Percentiles rank a stretch among this genome's conserved stretches.
Conservation (phyloP, 257 asterid species). For the Osmanthus fragrans region DNA sequence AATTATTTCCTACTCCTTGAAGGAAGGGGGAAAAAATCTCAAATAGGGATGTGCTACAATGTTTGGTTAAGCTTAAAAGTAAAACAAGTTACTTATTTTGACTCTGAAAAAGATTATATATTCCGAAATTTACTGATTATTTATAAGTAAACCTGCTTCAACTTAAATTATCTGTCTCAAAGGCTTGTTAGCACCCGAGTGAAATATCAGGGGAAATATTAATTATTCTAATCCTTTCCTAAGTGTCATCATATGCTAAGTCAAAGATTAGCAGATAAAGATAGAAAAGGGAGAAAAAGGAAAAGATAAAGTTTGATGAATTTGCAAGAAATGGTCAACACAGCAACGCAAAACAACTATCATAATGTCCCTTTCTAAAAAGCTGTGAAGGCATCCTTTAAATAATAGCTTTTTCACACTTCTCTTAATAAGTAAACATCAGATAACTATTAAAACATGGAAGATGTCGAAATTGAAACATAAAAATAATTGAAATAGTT, state of each 20-base stretch:
- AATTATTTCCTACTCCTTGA: neutral
- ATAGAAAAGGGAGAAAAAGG: constrained; percentile 5
- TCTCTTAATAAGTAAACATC: constrained; percentile 55
- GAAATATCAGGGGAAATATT: neutral
- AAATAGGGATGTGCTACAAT: neutral
- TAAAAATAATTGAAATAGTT: neutral
- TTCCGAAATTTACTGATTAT: too few relatives aligned
- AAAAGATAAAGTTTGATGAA: constrained; percentile 26
- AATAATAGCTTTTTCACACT: constrained; percentile 21
- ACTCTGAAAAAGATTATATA: neutral
- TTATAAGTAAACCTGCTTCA: too few relatives aligned
- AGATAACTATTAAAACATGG: constrained; percentile 23
- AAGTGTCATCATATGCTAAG: constrained; percentile 22
- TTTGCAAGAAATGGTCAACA: constrained; percentile 43
- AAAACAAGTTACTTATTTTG: neutral
- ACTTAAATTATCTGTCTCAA: too few relatives aligned
- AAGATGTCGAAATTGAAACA: constrained; percentile 4
- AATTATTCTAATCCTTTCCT: neutral
- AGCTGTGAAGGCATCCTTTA: constrained; percentile 30
- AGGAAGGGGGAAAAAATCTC: neutral
- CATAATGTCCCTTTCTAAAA: constrained; percentile 39
- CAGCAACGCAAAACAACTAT: constrained; percentile 38
- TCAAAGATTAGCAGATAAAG: constrained; percentile 29
- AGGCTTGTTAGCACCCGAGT: neutral
- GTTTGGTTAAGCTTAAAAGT: neutral